phyloP scores from a whole-genome alignment of 2,329 filamentous ascomycete genomes.

The Ramichloridium luteum region DNA sequence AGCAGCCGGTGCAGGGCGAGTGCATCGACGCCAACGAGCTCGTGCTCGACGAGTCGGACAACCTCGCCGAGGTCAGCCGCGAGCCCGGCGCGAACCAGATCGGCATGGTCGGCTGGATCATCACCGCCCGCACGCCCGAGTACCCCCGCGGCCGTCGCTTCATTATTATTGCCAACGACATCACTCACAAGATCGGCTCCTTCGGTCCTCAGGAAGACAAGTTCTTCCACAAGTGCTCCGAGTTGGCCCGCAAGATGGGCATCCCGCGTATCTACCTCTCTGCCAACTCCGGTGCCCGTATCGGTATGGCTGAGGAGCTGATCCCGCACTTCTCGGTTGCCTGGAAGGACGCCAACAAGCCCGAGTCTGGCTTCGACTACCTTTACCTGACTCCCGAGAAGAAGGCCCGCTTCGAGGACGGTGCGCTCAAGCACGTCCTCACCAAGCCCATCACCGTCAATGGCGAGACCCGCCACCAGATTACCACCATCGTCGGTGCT shows the following conservation, averaged over 20 bases:
- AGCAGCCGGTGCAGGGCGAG: conserved; percentile 74
- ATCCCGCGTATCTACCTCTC: conserved; percentile 97
- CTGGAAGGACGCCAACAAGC: conserved; percentile 76
- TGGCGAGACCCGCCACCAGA: conserved; percentile 85
- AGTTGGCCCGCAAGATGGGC: conserved; percentile 82
- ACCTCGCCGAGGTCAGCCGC: conserved; percentile 80
- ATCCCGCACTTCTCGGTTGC: conserved; percentile 96
- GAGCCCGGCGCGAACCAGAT: conserved; percentile 91
- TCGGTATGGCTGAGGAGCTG: conserved; percentile 91
- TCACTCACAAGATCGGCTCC: conserved; percentile 96
- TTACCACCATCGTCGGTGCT: conserved; percentile 81
- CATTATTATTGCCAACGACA: conserved; percentile 96
- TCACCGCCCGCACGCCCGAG: conserved; percentile 88
- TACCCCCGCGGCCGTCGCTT: conserved; percentile 88
- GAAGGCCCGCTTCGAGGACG: conserved; percentile 76
- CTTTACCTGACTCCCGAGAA: conserved; percentile 80
- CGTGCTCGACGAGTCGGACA: conserved; percentile 87
- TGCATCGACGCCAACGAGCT: conserved; percentile 92
- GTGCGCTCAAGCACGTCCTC: conserved; percentile 62
- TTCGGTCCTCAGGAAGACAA: conserved; percentile 94
- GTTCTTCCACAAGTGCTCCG: conserved; percentile 98
- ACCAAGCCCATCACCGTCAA: conserved; percentile 78
- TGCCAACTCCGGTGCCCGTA: conserved; percentile 95
- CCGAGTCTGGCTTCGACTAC: conserved; percentile 89
- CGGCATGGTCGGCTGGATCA: conserved; percentile 97